Base-by-base conservation (phyloP, 176 grass and related monocot species). In the Alopecurus myosuroides region DNA sequence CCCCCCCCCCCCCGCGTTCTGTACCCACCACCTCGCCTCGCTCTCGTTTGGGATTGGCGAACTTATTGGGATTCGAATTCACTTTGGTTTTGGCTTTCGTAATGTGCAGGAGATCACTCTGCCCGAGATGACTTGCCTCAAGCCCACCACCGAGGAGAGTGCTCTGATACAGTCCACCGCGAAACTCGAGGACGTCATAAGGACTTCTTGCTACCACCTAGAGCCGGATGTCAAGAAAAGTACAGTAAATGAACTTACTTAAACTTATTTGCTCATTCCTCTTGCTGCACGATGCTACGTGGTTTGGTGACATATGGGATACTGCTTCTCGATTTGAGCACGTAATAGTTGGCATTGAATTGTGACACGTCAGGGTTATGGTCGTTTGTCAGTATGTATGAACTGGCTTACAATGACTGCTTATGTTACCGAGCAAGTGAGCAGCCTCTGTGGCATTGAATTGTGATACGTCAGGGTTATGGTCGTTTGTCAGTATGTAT, bases 181-280 rank as follows among this genome's bases (percentile, higher is more conserved):
- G 25, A 90, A 72, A 11, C 39, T 90, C 6, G 78, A 92, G 26
- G 86, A 86, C 1, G 89, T 92, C 86, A 86, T 84, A 74, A 92
- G 22, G 80, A 42, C 20, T 28, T 92, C 86, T 22, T 89, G 86
- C 68, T 92, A 92, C 80, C 34, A 89, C 69, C 76, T 92, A 33
- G 84, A 89, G 41, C 79, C 37, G 74, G 83, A 78, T 79, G 74
- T n/a, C 58, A 89, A 92, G 74, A 86, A 78, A 88, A 92, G 86
- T 92, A 86, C 10, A 22, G 20, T 20, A 1, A 10, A 69, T 75
- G 3, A 49, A 52, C 86, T 34, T 78, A 25, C 3, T 2, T 13
- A 1, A 35, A 6, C 28, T 46, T 51, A 10, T 25, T 2, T 75
- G 41, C 70, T 50, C 35, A 29, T 45, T 62, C 25, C 2, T 84